Conservation (phyloP, 139 green algal species). For the Chlorella sp. region DNA sequence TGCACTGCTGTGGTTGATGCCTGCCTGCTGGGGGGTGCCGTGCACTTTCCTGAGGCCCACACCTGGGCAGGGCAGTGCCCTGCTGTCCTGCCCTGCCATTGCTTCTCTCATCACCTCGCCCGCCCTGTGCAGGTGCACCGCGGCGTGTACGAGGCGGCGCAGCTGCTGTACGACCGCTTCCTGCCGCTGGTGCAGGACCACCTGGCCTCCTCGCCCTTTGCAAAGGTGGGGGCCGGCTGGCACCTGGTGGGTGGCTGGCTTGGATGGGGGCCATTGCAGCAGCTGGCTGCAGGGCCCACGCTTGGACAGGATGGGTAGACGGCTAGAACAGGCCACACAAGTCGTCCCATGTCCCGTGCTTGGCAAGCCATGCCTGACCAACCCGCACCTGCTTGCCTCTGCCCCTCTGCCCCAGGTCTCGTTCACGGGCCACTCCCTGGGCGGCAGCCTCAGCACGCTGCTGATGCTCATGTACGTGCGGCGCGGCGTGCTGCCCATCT, state of each 20-base stretch:
- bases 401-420: conserved; percentile 38
- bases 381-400: too few relatives aligned
- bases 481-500: conserved; percentile 71
- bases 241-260: background rate
- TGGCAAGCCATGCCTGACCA: too few relatives aligned
- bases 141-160: conserved; percentile 91
- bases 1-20: too few relatives aligned
- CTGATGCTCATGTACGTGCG: conserved; percentile 90
- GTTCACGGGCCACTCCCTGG: conserved; percentile 95
- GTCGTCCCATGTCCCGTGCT: too few relatives aligned
- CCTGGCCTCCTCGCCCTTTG: conserved; percentile 70
- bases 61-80: background rate
- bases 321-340: background rate
- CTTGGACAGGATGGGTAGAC: background rate
- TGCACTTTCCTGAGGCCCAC: background rate
- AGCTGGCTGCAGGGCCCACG: background rate
- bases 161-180: conserved; percentile 89
- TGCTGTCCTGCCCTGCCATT: background rate
- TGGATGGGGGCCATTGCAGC: background rate
- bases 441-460: conserved; percentile 85
- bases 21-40: background rate
- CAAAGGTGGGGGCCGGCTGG: conserved; percentile 38
- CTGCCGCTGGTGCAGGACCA: conserved; percentile 88
- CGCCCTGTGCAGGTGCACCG: conserved; percentile 79
- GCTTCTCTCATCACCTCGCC: background rate